phyloP scores from a whole-genome alignment of 176 grass and related monocot genomes.

The Guadua angustifolia region DNA sequence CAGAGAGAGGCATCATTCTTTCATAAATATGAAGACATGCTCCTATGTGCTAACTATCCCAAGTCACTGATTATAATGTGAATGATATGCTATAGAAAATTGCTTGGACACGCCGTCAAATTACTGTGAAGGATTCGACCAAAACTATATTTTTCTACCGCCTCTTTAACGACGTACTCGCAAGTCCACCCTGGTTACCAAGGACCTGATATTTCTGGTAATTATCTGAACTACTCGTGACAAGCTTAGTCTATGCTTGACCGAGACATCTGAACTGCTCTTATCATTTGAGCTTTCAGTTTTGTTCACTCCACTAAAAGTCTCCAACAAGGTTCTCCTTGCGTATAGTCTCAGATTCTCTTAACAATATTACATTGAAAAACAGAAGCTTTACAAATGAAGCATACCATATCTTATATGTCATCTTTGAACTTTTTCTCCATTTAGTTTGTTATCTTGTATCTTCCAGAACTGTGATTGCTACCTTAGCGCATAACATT shows the following conservation, averaged over 20 bases:
- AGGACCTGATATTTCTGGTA: slow-evolving; percentile 34
- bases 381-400: slow-evolving; percentile 11
- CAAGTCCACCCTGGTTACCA: not conserved
- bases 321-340: slow-evolving; percentile 5
- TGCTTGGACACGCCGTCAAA: not conserved
- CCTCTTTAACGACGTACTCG: not conserved
- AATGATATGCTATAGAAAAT: slow-evolving; percentile 1
- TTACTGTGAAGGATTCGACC: not conserved
- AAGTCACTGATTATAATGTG: slow-evolving; percentile 5
- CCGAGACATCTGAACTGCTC: slow-evolving; percentile 29
- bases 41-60: not conserved
- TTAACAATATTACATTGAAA: not conserved
- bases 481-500: slow-evolving; percentile 22
- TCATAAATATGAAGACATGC: not conserved
- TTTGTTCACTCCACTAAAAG: not conserved
- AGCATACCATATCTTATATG: not conserved
- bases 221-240: not conserved
- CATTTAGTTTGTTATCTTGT: slow-evolving; percentile 11
- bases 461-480: not conserved
- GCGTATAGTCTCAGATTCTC: slow-evolving; percentile 7
- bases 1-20: not conserved
- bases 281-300: slow-evolving; percentile 9
- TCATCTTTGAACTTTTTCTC: slow-evolving; percentile 8
- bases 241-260: slow-evolving; percentile 21
- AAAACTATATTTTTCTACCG: not conserved